Base-by-base conservation (phyloP, 345 rosid genomes). In the Citrus maxima region DNA sequence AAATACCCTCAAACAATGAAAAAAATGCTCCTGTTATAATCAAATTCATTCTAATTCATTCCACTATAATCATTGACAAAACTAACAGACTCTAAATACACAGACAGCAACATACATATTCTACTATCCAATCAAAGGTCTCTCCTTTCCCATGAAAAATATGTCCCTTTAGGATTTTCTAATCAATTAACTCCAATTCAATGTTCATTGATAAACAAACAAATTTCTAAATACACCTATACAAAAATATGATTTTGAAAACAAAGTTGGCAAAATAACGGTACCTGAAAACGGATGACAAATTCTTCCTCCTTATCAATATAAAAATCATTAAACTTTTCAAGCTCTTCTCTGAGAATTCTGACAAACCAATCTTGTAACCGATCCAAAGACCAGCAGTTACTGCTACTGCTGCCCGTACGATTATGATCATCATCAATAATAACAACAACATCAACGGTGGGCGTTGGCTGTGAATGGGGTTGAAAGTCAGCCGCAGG, bases 261-360 rank as follows among this genome's bases (percentile, higher is more conserved):
- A 4, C 5, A 19, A 66, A 66, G 46, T 21, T 35, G 16, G 6
- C 27, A 42, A 81, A 67, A 35, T 34, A 24, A 19, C 62, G 18
- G 40, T 27, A 90, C 98, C 95, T 92, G 98, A 85, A 92, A 86
- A 72, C 93, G 89, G 82, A 95, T 95, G 64, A 95, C 91, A 76
- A 93, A 92, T 42, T 93, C 98, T 76, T 93, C 98, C 85, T 95
- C 98, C 79, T 95, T 95, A 70, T 93, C 98, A 30, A 93, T 92
- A 70, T 88, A 95, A 70, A 95, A 93, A 82, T 93, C 98, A 62
- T 93, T 95, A 81, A 95, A 92, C 86, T 92, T 93, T 0, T 95
- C 95, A n/a, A 92, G 94, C 86, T 95, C 98, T 24, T 92, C 97
- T n/a, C 84, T 93, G 58, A 95, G 85, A 73, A 93, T 90, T 80